phyloP scores from a whole-genome alignment of 2,329 filamentous ascomycete species.

The Karstenula rhodostoma region DNA sequence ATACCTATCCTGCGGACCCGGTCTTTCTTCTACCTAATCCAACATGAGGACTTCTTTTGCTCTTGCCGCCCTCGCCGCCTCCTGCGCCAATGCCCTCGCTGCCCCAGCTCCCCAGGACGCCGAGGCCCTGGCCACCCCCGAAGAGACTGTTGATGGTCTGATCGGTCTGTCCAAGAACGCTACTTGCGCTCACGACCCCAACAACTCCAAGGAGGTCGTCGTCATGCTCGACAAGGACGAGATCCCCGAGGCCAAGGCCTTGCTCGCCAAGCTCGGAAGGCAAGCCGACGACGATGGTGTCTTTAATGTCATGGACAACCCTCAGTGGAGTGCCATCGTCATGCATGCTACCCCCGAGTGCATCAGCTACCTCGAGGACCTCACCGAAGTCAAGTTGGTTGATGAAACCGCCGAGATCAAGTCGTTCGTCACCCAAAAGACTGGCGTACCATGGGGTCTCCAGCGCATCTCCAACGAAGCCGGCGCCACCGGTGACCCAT shows the following conservation, averaged over 20 bases:
- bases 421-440: constrained; percentile 37
- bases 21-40: constrained; percentile 32
- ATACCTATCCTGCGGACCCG: constrained; percentile 29
- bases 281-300: constrained; percentile 48
- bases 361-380: constrained; percentile 48
- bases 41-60: constrained; percentile 45
- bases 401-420: constrained; percentile 51
- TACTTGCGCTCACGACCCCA: constrained; percentile 35
- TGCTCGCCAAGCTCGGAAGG: constrained; percentile 31
- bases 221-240: constrained; percentile 32
- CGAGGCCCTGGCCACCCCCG: constrained; percentile 1
- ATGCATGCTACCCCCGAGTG: constrained; percentile 53
- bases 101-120: constrained; percentile 23
- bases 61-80: constrained; percentile 26
- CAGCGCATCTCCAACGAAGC: constrained; percentile 53
- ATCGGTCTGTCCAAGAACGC: constrained; percentile 29
- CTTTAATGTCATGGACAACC: constrained; percentile 48
- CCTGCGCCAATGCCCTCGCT: constrained; percentile 24
- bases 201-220: constrained; percentile 41
- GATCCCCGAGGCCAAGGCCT: constrained; percentile 11
- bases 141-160: constrained; percentile 26
- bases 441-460: constrained; percentile 56
- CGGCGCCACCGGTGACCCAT: constrained; percentile 41
- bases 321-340: constrained; percentile 52
- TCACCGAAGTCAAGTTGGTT: constrained; percentile 52